phyloP scores from a whole-genome alignment of 2,329 filamentous ascomycete species.

The Claviceps sp. region DNA sequence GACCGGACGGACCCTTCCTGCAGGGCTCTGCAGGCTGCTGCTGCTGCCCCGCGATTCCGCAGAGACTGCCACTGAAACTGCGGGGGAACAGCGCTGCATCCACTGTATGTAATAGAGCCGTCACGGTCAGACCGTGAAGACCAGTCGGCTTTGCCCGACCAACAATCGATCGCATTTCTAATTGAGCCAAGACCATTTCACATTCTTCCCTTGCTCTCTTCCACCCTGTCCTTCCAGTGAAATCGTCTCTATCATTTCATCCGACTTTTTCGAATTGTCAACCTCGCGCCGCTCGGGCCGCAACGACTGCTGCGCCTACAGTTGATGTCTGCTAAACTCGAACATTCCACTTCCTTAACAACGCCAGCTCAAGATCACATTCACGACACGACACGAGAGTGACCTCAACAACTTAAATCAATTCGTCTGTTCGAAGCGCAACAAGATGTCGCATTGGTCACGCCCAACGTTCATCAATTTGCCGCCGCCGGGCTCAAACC shows the following conservation, averaged over 20 bases:
- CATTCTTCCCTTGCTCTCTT: neutral
- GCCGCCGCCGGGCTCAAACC: conserved; percentile 67
- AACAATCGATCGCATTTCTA: neutral
- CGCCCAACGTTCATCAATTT: conserved; percentile 68
- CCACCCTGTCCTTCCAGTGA: neutral
- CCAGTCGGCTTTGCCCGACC: too few species aligned
- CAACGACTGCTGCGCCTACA: too few species aligned
- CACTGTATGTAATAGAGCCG: neutral
- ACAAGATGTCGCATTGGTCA: conserved; percentile 25
- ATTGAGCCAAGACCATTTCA: neutral
- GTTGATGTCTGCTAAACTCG: too few species aligned
- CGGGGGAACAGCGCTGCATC: too few species aligned
- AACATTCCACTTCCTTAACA: too few species aligned
- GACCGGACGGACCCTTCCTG: too few species aligned
- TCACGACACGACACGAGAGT: too few species aligned
- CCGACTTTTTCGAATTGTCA: neutral
- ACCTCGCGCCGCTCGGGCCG: neutral
- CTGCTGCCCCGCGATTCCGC: neutral
- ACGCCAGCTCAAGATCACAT: too few species aligned
- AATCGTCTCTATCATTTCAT: neutral
- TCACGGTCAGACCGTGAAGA: neutral
- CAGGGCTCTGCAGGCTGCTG: neutral
- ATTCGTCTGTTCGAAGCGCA: neutral
- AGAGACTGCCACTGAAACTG: too few species aligned
- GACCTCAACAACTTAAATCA: too few species aligned